These are phyloP conservation scores for Bombardia bombarda DNA, from an alignment of 495 filamentous ascomycete species.

Conservation along the genomic window DNA sequence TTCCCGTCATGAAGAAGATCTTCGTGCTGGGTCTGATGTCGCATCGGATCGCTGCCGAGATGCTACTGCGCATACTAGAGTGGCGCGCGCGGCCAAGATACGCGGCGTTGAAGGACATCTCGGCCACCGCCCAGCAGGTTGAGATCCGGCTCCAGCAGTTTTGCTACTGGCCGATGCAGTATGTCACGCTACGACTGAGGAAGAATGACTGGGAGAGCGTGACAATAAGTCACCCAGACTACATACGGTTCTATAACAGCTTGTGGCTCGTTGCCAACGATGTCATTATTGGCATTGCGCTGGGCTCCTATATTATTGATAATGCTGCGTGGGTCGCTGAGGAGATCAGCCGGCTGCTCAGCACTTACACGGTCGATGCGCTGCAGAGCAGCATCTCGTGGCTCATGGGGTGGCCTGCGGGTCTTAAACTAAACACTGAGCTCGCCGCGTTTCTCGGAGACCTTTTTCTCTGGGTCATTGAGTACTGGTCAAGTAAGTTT, in stretches of 20 bases:
- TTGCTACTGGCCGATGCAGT: slow-evolving; percentile 98
- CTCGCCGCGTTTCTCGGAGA: slow-evolving; percentile 89
- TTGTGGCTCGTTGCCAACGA: slow-evolving; percentile 98
- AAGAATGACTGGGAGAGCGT: slow-evolving; percentile 94
- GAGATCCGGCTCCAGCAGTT: slow-evolving; percentile 98
- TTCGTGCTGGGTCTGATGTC: slow-evolving; percentile 72
- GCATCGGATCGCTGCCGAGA: slow-evolving; percentile 76
- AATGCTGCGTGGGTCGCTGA: slow-evolving; percentile 80
- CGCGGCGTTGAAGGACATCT: slow-evolving; percentile 88
- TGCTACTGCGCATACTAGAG: slow-evolving; percentile 72
- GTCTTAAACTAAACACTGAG: slow-evolving; percentile 93
- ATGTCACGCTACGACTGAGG: slow-evolving; percentile 77
- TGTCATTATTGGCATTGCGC: slow-evolving; percentile 94
- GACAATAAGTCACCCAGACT: slow-evolving; percentile 91
- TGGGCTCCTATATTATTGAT: slow-evolving; percentile 95
- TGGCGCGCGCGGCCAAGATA: slow-evolving; percentile 76
- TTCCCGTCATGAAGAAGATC: slow-evolving; percentile 62
- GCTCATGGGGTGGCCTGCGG: slow-evolving; percentile 98
- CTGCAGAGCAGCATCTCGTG: slow-evolving; percentile 84
- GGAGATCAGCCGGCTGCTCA: slow-evolving; percentile 71
- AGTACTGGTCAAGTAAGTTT: slow-evolving; percentile 78
- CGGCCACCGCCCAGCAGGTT: slow-evolving; percentile 95
- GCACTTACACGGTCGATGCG: slow-evolving; percentile 78
- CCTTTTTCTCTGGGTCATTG: slow-evolving; percentile 95
- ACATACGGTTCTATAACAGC: slow-evolving; percentile 98